Percentiles rank a stretch among this genome's conserved stretches.
phyloP scores from a whole-genome alignment of 1,284 basidiomycete species.

The Uromyces viciae-fabae region DNA sequence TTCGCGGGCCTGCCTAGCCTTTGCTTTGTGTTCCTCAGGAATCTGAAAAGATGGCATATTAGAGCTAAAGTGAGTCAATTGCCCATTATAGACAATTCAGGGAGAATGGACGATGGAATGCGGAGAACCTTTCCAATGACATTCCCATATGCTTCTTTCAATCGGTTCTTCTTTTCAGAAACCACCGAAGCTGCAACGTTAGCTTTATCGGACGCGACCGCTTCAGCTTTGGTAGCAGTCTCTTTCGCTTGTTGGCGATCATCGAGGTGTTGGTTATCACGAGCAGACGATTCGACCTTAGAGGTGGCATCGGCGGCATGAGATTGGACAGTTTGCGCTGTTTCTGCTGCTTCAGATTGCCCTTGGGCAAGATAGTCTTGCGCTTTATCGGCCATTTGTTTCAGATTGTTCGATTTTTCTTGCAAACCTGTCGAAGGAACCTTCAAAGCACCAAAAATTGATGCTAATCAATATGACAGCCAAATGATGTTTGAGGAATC shows the following conservation, averaged over 20 bases:
- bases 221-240: slow-evolving; percentile 20
- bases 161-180: slow-evolving; percentile 37
- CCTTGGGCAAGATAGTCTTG: slow-evolving; percentile 31
- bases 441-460: background rate
- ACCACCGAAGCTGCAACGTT: slow-evolving; percentile 22
- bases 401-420: slow-evolving; percentile 15
- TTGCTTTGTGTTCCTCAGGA: slow-evolving; percentile 54
- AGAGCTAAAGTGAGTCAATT: background rate
- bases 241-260: slow-evolving; percentile 30
- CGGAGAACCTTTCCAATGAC: slow-evolving; percentile 13
- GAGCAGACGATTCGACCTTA: slow-evolving; percentile 23
- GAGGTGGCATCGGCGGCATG: slow-evolving; percentile 15
- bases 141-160: slow-evolving; percentile 41
- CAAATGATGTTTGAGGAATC: too few species aligned
- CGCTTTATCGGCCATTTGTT: slow-evolving; percentile 32
- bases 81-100: background rate
- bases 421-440: slow-evolving; percentile 39
- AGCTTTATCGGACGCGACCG: slow-evolving; percentile 36
- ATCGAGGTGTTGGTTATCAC: slow-evolving; percentile 46
- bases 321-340: slow-evolving; percentile 8
- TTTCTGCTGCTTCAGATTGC: slow-evolving; percentile 20
- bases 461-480: background rate
- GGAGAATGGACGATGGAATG: background rate
- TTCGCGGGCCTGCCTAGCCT: slow-evolving; percentile 50
- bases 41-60: slow-evolving; percentile 48